Percentiles rank a stretch among this genome's conserved stretches.
Evolutionary conservation across 768 basidiomycete genomes (phyloP).

Genomic region (Hygrophoropsis aurantiaca): DNA sequence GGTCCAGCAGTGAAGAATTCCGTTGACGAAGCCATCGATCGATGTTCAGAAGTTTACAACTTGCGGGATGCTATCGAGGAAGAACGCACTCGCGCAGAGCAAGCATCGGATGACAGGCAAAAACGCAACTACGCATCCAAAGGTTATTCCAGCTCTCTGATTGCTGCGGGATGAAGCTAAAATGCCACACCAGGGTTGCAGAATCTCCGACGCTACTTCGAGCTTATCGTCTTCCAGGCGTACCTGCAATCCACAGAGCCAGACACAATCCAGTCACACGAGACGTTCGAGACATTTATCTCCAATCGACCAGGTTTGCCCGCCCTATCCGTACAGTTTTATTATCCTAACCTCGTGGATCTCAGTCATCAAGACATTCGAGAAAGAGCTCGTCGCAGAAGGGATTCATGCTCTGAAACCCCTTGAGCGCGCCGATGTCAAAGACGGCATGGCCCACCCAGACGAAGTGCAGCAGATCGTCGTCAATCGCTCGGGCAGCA

Average conservation of each 20-base stretch:
- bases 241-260: conserved; percentile 82
- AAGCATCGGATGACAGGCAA: conserved; percentile 69
- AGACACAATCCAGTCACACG: conserved; percentile 74
- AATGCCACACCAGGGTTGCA: conserved; percentile 54
- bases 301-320: conserved; percentile 75
- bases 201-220: conserved; percentile 82
- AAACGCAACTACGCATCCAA: conserved; percentile 66
- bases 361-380: conserved; percentile 90
- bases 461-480: conserved; percentile 92
- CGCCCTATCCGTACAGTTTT: background rate
- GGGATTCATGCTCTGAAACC: conserved; percentile 79
- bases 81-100: conserved; percentile 72
- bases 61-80: conserved; percentile 89
- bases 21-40: conserved; percentile 88
- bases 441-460: conserved; percentile 73
- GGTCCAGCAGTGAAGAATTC: conserved; percentile 82
- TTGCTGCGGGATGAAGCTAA: background rate
- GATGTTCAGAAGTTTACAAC: conserved; percentile 80
- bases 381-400: conserved; percentile 84
- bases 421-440: conserved; percentile 66
- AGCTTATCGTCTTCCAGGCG: conserved; percentile 85
- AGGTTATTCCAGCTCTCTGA: conserved; percentile 42
- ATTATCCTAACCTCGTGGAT: background rate
- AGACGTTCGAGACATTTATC: conserved; percentile 81
- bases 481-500: conserved; percentile 76